Evolutionary conservation across 345 rosid genomes (phyloP).

Genomic region (Brassica cretica): DNA sequence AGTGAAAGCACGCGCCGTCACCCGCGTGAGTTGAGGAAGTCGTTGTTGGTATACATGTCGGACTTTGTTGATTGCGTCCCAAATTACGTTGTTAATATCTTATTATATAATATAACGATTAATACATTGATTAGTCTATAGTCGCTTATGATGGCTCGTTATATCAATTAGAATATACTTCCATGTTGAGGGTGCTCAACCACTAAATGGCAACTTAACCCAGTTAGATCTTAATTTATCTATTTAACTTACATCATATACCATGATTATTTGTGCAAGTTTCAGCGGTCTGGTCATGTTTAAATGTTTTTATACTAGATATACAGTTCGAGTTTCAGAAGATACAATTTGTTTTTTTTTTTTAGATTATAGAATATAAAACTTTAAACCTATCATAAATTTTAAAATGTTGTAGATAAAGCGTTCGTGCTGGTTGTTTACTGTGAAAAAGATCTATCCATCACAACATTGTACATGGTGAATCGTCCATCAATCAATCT

Average conservation of each 20-base stretch:
- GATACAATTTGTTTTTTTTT: neutral
- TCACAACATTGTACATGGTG: neutral
- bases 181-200: neutral
- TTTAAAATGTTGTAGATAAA: no score
- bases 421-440: neutral
- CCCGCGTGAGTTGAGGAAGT: constrained; percentile 30
- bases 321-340: neutral
- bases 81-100: neutral
- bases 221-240: neutral
- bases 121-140: constrained; percentile 2
- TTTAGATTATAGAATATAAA: neutral
- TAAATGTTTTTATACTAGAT: neutral
- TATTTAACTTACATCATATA: no score
- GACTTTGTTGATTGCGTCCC: constrained; percentile 16
- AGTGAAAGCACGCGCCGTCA: constrained; percentile 31
- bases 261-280: neutral
- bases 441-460: neutral
- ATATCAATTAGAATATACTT: neutral
- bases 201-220: neutral
- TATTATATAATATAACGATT: neutral
- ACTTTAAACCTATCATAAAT: no score
- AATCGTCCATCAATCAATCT: neutral
- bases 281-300: neutral
- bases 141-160: constrained; percentile 12
- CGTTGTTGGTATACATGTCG: constrained; percentile 27